Percentiles rank a stretch among this genome's conserved stretches.
Evolutionary conservation across 805 yeast genomes (phyloP).

Genomic region (Starmerella bombi): DNA sequence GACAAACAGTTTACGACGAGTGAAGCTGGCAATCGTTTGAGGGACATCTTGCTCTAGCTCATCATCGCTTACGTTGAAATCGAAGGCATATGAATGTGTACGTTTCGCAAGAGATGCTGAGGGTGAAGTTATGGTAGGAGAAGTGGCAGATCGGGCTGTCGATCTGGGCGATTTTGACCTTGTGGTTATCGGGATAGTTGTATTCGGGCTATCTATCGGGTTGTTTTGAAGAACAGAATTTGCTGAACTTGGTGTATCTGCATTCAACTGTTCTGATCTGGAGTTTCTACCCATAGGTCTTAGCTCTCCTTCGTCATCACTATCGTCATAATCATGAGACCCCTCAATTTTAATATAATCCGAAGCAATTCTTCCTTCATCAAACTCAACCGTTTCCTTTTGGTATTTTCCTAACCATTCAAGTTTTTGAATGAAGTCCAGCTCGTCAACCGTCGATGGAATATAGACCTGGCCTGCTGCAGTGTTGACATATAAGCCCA

Average conservation of each 20-base stretch:
- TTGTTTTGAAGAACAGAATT: background rate
- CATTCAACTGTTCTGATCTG: no score
- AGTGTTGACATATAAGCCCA: conserved; percentile 32
- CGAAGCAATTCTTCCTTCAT: conserved; percentile 27
- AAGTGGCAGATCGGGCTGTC: background rate
- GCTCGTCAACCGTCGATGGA: conserved; percentile 26
- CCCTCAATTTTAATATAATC: conserved; percentile 25
- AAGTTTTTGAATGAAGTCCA: conserved; percentile 28
- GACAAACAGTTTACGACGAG: conserved; percentile 3
- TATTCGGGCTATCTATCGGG: no score
- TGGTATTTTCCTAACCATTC: conserved; percentile 35
- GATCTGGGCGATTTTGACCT: background rate
- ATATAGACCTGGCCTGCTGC: conserved; percentile 33
- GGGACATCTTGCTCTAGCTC: conserved; percentile 16
- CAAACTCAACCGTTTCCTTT: conserved; percentile 28
- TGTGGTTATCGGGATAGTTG: background rate
- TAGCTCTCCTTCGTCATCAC: conserved; percentile 1
- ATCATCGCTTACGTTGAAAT: conserved; percentile 28
- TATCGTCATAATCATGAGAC: conserved; percentile 18
- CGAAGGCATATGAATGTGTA: conserved; percentile 15
- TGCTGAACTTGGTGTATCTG: no score
- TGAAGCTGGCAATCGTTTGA: conserved; percentile 14
- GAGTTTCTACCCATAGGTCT: background rate
- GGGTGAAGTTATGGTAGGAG: background rate
- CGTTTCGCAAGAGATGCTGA: conserved; percentile 1